Conservation (phyloP, 2,329 filamentous ascomycete genomes). For the Ampelomyces quisqualis region DNA sequence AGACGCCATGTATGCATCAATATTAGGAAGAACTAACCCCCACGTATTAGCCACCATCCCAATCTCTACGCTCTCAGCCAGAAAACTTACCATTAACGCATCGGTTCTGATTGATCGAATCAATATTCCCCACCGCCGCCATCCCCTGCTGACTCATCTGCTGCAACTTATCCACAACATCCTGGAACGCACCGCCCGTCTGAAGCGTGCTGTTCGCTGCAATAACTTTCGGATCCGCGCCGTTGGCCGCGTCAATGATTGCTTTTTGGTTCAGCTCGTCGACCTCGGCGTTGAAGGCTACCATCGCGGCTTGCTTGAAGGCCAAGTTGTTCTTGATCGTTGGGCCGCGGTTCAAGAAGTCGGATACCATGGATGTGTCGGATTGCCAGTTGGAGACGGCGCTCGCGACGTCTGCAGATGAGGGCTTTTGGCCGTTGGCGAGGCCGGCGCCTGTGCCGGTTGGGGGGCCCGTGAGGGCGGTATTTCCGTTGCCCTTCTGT, state of each 20-base stretch:
- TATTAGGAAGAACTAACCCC: slow-evolving; percentile 40
- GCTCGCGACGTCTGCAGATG: slow-evolving; percentile 32
- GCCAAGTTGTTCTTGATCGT: slow-evolving; percentile 37
- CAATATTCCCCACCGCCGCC: slow-evolving; percentile 36
- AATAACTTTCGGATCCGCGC: slow-evolving; percentile 29
- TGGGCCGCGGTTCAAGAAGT: slow-evolving; percentile 40
- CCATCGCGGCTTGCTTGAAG: slow-evolving; percentile 42
- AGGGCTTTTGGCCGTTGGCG: slow-evolving; percentile 29
- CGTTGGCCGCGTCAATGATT: slow-evolving; percentile 36
- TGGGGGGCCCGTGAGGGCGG: slow-evolving; percentile 7
- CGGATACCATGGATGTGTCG: slow-evolving; percentile 43
- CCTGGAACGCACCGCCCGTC: slow-evolving; percentile 41
- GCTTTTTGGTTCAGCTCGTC: slow-evolving; percentile 45
- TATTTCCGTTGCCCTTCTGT: slow-evolving; percentile 8
- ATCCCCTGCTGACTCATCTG: slow-evolving; percentile 39
- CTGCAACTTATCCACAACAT: slow-evolving; percentile 44
- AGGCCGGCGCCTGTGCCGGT: slow-evolving; percentile 22
- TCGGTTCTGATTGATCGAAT: slow-evolving; percentile 43
- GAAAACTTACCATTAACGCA: slow-evolving; percentile 32
- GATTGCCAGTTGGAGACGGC: slow-evolving; percentile 43
- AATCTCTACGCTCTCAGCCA: background rate
- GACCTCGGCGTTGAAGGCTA: slow-evolving; percentile 43
- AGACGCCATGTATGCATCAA: slow-evolving; percentile 41
- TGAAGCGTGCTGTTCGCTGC: slow-evolving; percentile 43
- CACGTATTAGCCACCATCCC: slow-evolving; percentile 5